Base-by-base conservation (phyloP, 306 rosid species). In the Bauhinia variegata region DNA sequence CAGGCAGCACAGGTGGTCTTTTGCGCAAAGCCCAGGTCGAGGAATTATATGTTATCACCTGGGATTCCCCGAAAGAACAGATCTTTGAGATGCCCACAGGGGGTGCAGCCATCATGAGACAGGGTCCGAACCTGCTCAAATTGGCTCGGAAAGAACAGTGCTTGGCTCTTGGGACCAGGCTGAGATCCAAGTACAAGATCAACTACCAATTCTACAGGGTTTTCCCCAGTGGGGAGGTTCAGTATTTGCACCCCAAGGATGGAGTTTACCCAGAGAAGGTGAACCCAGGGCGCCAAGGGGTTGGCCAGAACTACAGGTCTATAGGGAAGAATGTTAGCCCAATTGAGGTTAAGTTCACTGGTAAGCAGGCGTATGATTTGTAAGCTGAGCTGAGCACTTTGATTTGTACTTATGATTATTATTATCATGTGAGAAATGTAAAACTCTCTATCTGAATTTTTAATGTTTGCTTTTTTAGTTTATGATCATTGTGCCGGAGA, bases 221-320 rank as follows among this genome's bases (percentile, higher is more conserved):
- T 8, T 95, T 95, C 68, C 99, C 99, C 5, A 95, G 85, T 55
- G 99, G 99, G 0, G 97, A 95, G 62, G 99, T 90, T 7, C 99
- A 95, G 68, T 95, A 95, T 55, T 77, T 95, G 89, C 98, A 93
- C 54, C 99, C 97, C 0, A 95, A 95, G 70, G 99, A 95, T 49
- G 99, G 99, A 2, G 98, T 93, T 3, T 95, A 95, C 80, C 99
- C 99, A 0, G 99, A 95, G 86, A 95, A 95, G 89, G 99, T 95
- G 15, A 95, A 95, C 82, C 84, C 96, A 0, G 99, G 97, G 19
- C 88, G 99, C 56, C 71, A 88, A 85, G 99, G 99, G 3, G 99
- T 90, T 32, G 99, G 97, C 0, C 56, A 0, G 82, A 95, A 95
- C 83, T 88, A 39, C 53, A 83, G 99, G 92, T 95, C 99, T 6